Conservation (phyloP, 495 filamentous ascomycete genomes). For the Clavariopsis aquatica region DNA sequence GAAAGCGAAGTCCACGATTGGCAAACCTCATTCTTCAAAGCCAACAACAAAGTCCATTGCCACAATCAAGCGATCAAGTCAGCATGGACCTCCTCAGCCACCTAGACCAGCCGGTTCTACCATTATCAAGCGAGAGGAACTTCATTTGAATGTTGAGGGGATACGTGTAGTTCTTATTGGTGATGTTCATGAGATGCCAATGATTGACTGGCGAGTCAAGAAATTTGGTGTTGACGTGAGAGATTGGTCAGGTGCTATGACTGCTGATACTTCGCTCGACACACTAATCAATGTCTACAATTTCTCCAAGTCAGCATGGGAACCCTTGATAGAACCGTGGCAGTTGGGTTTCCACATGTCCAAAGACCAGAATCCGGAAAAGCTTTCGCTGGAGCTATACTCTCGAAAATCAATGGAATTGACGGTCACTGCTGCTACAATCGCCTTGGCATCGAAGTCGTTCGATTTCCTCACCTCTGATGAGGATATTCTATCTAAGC, state of each 20-base stretch:
- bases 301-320: slow-evolving; percentile 98
- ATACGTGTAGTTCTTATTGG: slow-evolving; percentile 91
- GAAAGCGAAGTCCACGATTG: slow-evolving; percentile 43
- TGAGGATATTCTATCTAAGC: slow-evolving; percentile 92
- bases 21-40: slow-evolving; percentile 59
- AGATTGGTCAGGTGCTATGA: slow-evolving; percentile 88
- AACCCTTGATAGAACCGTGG: slow-evolving; percentile 96
- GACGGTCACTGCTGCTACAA: slow-evolving; percentile 89
- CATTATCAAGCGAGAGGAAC: slow-evolving; percentile 74
- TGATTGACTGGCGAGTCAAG: slow-evolving; percentile 92
- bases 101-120: slow-evolving; percentile 50
- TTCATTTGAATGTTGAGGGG: slow-evolving; percentile 82
- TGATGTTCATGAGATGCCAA: slow-evolving; percentile 89
- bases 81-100: slow-evolving; percentile 24
- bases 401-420: slow-evolving; percentile 89
- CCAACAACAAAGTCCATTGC: slow-evolving; percentile 49
- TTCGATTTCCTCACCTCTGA: slow-evolving; percentile 85
- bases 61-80: slow-evolving; percentile 43
- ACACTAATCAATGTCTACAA: slow-evolving; percentile 97
- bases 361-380: slow-evolving; percentile 71
- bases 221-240: slow-evolving; percentile 78
- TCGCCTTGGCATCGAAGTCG: slow-evolving; percentile 89
- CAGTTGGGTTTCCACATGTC: slow-evolving; percentile 87
- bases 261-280: slow-evolving; percentile 83
- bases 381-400: slow-evolving; percentile 77